Percentiles rank a stretch among this genome's conserved stretches.
phyloP scores from a whole-genome alignment of 2,329 filamentous ascomycete genomes.

The Aspergillus felis region DNA sequence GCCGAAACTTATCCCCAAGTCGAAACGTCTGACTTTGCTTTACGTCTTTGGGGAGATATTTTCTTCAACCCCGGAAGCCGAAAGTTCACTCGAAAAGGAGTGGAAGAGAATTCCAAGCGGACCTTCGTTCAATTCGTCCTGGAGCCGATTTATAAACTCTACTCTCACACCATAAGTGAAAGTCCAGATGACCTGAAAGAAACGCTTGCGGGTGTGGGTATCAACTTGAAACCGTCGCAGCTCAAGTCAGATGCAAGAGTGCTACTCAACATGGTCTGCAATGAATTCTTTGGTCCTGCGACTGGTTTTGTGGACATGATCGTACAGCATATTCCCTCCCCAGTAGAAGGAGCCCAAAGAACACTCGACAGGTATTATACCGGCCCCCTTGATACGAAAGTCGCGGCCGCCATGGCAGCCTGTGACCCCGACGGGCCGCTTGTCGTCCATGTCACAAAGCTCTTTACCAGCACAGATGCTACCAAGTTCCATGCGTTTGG shows the following conservation, averaged over 20 bases:
- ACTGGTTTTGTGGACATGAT: conserved; percentile 95
- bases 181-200: conserved; percentile 78
- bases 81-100: conserved; percentile 82
- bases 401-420: conserved; percentile 72
- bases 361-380: conserved; percentile 87
- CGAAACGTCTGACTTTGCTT: conserved; percentile 76
- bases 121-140: conserved; percentile 93
- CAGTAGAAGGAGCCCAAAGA: conserved; percentile 69
- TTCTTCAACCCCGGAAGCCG: conserved; percentile 91
- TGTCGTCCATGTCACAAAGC: conserved; percentile 87
- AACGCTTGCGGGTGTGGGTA: conserved; percentile 74
- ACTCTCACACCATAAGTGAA: conserved; percentile 89
- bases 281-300: conserved; percentile 90
- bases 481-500: conserved; percentile 87
- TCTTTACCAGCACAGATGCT: conserved; percentile 88
- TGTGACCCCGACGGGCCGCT: conserved; percentile 89
- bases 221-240: conserved; percentile 85
- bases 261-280: conserved; percentile 82
- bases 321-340: conserved; percentile 82
- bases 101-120: conserved; percentile 75
- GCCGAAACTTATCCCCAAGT: conserved; percentile 80
- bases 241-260: conserved; percentile 87
- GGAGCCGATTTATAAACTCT: conserved; percentile 97
- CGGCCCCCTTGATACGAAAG: conserved; percentile 76
- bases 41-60: conserved; percentile 89